Evolutionary conservation across 441 rosid species (phyloP), one percentile per base, ranked within the genome.

Genomic region (Jatropha multifida): DNA sequence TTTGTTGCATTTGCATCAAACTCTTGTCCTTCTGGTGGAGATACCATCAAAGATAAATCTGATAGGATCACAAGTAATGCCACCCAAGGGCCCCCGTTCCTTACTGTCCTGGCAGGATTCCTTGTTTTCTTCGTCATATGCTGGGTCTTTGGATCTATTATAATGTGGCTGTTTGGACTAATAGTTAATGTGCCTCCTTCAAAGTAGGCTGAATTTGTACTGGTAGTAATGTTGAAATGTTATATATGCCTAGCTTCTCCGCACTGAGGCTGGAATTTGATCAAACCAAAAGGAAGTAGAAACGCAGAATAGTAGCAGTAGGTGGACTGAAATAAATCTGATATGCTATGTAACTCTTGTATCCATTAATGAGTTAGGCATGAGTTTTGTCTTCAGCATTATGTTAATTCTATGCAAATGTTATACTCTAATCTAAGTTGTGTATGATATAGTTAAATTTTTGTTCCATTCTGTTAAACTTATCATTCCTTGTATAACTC

Each of bases 51-150:
- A 42, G 76, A 75, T 65, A 67, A 61, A 60, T 62, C 79, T 26
- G 76, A 60, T 15, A 56, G 26, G 61, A 69, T 62, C 26, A 66
- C 58, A 4, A 48, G 61, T 65, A 77, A 74, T 66, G 75, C 42
- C 13, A 37, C 71, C 59, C 73, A 44, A 78, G 83, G 85, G 2
- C 86, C 83, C 61, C 86, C 88, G 26, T 73, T 83, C 60, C 81
- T 77, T 15, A 80, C 85, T 5, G 70, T 86, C 49, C 59, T 83
- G 63, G 85, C 83, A 61, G 87, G 83, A 73, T 48, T 80, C 7
- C 7, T 80, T 12, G 76, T 80, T 12, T 75, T 79, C n/a, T 49
- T 65, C 20, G 54, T 77, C 3, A 23, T 80, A 63, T 75, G 64
- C 12, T 86, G 87, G 89, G 42, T 80, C 46, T 61, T 78, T 41